Evolutionary conservation across 805 yeast genomes (phyloP).

Genomic region (Saitoella complicata): DNA sequence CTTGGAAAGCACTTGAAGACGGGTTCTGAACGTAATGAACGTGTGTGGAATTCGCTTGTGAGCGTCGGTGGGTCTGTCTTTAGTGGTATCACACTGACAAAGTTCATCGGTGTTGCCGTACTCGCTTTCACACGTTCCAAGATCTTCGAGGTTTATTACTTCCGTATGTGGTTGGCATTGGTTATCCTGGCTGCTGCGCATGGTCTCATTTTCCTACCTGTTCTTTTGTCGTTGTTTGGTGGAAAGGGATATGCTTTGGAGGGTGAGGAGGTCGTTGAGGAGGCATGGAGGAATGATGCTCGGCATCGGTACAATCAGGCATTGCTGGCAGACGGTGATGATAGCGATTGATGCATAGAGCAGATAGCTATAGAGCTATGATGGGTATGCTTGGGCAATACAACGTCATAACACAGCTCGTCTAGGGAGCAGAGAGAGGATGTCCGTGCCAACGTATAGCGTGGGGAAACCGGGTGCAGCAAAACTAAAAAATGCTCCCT

Average conservation of each 20-base stretch:
- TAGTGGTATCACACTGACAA: slow-evolving; percentile 81
- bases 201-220: slow-evolving; percentile 64
- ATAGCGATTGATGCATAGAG: not conserved
- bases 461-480: too few species aligned
- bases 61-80: slow-evolving; percentile 83
- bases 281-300: not conserved
- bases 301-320: not conserved
- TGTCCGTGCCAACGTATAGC: too few species aligned
- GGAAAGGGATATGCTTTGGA: slow-evolving; percentile 33
- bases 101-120: slow-evolving; percentile 72
- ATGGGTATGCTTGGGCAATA: too few species aligned
- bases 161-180: slow-evolving; percentile 83
- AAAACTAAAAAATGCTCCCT: too few species aligned
- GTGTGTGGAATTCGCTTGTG: slow-evolving; percentile 41
- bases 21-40: slow-evolving; percentile 18
- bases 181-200: slow-evolving; percentile 66
- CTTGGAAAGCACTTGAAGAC: slow-evolving; percentile 14
- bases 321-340: not conserved
- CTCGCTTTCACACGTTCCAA: slow-evolving; percentile 74
- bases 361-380: too few species aligned
- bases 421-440: too few species aligned
- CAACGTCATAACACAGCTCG: too few species aligned
- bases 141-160: slow-evolving; percentile 81
- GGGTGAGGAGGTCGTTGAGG: slow-evolving; percentile 14
- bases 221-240: slow-evolving; percentile 47